Percentiles rank a stretch among this genome's conserved stretches.
phyloP scores from a whole-genome alignment of 345 rosid species.

The Crucihimalaya himalaica region DNA sequence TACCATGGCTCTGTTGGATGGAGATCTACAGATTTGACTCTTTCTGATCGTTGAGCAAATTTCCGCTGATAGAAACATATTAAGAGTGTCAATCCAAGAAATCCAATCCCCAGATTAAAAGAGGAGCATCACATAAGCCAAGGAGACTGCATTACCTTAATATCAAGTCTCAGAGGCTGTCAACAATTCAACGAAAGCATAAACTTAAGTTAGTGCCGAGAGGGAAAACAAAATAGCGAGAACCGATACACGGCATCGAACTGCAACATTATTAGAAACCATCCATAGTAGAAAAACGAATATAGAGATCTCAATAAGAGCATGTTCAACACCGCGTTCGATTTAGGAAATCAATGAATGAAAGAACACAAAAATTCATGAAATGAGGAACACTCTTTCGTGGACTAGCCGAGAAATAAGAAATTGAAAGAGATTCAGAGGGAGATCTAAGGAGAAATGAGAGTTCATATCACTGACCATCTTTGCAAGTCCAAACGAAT shows the following conservation, averaged over 20 bases:
- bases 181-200: slow-evolving; percentile 18
- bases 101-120: neutral
- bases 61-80: slow-evolving; percentile 48
- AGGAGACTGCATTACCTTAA: slow-evolving; percentile 42
- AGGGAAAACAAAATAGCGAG: slow-evolving; percentile 1
- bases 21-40: slow-evolving; percentile 67
- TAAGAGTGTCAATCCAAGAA: slow-evolving; percentile 24
- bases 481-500: slow-evolving; percentile 22
- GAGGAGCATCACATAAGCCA: slow-evolving; percentile 13
- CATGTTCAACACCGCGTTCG: neutral
- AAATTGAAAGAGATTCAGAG: neutral
- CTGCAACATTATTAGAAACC: neutral
- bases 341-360: neutral
- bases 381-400: neutral
- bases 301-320: neutral
- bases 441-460: slow-evolving; percentile 13
- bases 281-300: neutral
- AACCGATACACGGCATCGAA: neutral
- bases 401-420: neutral
- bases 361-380: neutral
- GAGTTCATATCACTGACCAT: slow-evolving; percentile 36
- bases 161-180: slow-evolving; percentile 54
- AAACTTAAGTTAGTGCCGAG: slow-evolving; percentile 24
- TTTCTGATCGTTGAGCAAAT: slow-evolving; percentile 53
- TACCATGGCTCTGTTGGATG: slow-evolving; percentile 78